Evolutionary conservation across 352 stramenopile species (phyloP).

Genomic region (Vaucheria bursata): DNA sequence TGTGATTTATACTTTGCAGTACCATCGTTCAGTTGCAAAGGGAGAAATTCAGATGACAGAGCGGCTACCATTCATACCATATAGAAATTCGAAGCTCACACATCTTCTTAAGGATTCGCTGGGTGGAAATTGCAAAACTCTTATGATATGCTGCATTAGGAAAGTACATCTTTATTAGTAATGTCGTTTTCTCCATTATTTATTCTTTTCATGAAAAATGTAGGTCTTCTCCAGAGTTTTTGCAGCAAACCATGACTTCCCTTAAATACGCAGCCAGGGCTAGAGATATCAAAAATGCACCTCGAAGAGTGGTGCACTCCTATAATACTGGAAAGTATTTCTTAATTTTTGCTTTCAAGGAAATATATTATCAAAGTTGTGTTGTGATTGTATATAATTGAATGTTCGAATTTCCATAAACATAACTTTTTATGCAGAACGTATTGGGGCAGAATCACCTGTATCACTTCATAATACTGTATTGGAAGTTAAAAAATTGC

Average conservation of each 20-base stretch:
- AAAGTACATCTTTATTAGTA: no score
- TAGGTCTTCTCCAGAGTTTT: constrained; percentile 25
- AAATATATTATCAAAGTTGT: no score
- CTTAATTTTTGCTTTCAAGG: no score
- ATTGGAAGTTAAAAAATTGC: no score
- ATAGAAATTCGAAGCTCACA: constrained; percentile 79
- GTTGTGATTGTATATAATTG: no score
- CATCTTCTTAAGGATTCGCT: constrained; percentile 76
- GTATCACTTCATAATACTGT: no score
- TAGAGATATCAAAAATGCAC: constrained; percentile 46
- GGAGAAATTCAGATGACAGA: background rate
- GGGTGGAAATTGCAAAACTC: constrained; percentile 74
- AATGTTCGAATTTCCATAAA: no score
- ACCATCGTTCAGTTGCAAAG: constrained; percentile 15
- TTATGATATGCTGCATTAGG: constrained; percentile 60
- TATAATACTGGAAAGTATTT: no score
- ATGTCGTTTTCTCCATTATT: no score
- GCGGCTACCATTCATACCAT: constrained; percentile 56
- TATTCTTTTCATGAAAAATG: no score
- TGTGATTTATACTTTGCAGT: constrained; percentile 6
- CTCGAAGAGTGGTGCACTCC: constrained; percentile 26
- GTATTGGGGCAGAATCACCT: no score
- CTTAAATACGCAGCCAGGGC: constrained; percentile 40
- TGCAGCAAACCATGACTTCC: constrained; percentile 45
- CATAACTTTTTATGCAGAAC: no score